Conservation (phyloP, 495 filamentous ascomycete genomes). For the Aspergillus hancockii region DNA sequence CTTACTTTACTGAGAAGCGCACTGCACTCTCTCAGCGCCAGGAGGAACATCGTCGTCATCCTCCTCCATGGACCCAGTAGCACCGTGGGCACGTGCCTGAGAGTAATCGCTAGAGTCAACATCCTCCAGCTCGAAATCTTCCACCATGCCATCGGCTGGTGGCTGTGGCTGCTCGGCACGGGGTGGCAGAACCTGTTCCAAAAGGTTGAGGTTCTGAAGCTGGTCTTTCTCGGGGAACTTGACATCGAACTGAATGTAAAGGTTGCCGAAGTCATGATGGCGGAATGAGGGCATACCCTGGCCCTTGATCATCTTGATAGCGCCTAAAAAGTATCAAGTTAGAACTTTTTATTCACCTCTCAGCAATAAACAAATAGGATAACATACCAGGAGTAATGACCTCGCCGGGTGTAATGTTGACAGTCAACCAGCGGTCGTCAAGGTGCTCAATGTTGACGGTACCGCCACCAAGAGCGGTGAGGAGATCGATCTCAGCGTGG, state of each 20-base stretch:
- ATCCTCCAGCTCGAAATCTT: constrained; percentile 81
- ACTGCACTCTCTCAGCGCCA: constrained; percentile 92
- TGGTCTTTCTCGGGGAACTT: constrained; percentile 78
- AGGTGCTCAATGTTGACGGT: constrained; percentile 91
- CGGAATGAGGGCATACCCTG: constrained; percentile 98
- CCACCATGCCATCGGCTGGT: constrained; percentile 82
- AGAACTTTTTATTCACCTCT: constrained; percentile 10
- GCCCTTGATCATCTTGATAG: constrained; percentile 90
- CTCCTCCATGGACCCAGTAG: constrained; percentile 72
- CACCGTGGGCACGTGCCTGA: constrained; percentile 72
- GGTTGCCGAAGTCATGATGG: constrained; percentile 94
- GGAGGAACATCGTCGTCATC: constrained; percentile 77
- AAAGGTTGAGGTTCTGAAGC: constrained; percentile 54
- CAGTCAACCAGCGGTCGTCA: constrained; percentile 92
- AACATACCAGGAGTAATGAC: constrained; percentile 88
- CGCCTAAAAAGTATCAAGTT: constrained; percentile 52
- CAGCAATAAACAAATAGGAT: constrained; percentile 9
- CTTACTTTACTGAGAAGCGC: constrained; percentile 83
- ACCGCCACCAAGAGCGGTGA: constrained; percentile 92
- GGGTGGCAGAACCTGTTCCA: constrained; percentile 80
- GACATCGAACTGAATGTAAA: constrained; percentile 97
- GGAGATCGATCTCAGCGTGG: constrained; percentile 91
- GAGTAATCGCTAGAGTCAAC: constrained; percentile 68
- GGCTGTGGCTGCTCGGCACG: constrained; percentile 60
- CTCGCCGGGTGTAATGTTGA: constrained; percentile 88